phyloP scores from a whole-genome alignment of 129 eudicot genomes.

The Flaveria trinervia region DNA sequence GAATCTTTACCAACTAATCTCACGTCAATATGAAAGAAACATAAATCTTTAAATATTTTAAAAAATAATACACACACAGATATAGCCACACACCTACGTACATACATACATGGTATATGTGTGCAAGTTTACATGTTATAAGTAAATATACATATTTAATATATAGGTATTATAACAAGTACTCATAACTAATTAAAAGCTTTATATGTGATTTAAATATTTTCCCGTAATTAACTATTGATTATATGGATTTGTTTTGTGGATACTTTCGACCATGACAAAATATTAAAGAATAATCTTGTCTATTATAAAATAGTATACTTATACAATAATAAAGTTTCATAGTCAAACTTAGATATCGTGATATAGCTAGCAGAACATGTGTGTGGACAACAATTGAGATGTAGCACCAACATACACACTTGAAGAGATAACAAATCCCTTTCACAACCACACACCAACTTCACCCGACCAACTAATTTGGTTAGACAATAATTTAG shows the following conservation, averaged over 20 bases:
- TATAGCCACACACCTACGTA: not conserved
- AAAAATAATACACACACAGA: not conserved
- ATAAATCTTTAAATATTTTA: not conserved
- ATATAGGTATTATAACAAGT: not conserved
- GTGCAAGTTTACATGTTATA: no score
- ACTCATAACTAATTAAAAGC: not conserved
- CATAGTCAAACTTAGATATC: not conserved
- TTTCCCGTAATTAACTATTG: not conserved
- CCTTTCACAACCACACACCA: constrained; percentile 27
- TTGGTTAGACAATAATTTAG: constrained; percentile 17
- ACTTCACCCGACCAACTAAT: constrained; percentile 24
- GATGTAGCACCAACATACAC: constrained; percentile 25
- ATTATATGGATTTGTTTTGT: not conserved
- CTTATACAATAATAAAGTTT: not conserved
- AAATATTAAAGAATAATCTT: not conserved
- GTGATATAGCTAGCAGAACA: not conserved
- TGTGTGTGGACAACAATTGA: constrained; percentile 10
- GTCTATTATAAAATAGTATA: not conserved
- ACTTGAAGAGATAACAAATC: constrained; percentile 19
- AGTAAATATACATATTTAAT: no score
- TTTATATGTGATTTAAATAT: not conserved
- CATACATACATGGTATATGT: no score
- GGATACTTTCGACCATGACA: not conserved
- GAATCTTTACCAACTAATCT: not conserved
- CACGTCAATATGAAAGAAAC: constrained; percentile 5